A percentile compares a stretch with the other conserved stretches of the same genome.
These are phyloP conservation scores for Sordaria brevicollis DNA, from an alignment of 495 filamentous ascomycete genomes.

Conservation along the genomic window DNA sequence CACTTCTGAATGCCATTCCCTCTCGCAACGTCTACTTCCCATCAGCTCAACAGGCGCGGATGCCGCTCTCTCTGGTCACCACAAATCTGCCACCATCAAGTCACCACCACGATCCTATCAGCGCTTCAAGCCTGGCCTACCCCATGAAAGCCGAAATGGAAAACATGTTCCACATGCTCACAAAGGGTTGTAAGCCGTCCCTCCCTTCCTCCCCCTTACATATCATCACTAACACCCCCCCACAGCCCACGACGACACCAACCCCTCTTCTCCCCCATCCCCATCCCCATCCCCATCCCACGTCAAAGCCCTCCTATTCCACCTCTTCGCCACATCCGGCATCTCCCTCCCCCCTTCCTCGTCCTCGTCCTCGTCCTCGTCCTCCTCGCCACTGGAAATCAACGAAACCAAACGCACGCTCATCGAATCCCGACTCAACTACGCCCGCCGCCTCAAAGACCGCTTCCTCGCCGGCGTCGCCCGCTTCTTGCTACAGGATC, in stretches of 20 bases:
- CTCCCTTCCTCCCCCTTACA: neutral
- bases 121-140: neutral
- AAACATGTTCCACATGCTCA: slow-evolving; percentile 3
- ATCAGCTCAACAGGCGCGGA: too few species aligned
- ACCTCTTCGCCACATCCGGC: slow-evolving; percentile 5
- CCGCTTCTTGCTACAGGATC: slow-evolving; percentile 10
- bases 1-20: neutral
- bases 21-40: neutral
- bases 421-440: slow-evolving; percentile 5
- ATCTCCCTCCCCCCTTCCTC: neutral
- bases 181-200: slow-evolving; percentile 1
- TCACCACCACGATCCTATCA: too few species aligned
- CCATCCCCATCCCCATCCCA: too few species aligned
- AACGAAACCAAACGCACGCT: slow-evolving; percentile 1
- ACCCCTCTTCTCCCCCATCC: too few species aligned
- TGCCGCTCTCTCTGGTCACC: slow-evolving; percentile 1
- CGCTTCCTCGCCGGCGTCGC: slow-evolving; percentile 8
- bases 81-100: neutral
- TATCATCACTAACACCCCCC: neutral
- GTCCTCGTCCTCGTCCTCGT: too few species aligned
- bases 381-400: neutral
- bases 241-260: neutral
- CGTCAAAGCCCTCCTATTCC: slow-evolving; percentile 8
- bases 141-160: slow-evolving; percentile 8
- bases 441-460: slow-evolving; percentile 8